Base-by-base conservation (phyloP, 495 filamentous ascomycete genomes). In the Neurospora sp. region DNA sequence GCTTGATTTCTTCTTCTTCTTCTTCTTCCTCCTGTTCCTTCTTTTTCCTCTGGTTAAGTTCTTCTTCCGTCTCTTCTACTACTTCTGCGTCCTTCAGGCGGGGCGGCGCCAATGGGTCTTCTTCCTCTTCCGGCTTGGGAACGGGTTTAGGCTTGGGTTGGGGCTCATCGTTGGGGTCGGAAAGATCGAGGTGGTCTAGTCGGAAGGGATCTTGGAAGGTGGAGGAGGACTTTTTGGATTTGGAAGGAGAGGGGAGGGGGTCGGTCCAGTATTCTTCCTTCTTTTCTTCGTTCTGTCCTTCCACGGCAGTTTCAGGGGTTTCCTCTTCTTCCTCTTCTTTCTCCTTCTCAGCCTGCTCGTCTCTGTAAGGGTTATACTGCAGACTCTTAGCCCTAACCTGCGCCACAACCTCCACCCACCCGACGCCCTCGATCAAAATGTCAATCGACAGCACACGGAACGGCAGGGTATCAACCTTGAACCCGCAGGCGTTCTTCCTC, bases 321-420 rank as follows among this genome's bases (percentile, higher is more conserved):
- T 5, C 10, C 45, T 53, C 45, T 10, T 53, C 45, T 22, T 53
- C 4, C 5, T 12, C 4, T 10, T 35, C 53, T 16, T 18, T 12
- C 31, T 18, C 14, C 53, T 65, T 35, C 22, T 65, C 53, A 37
- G 53, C 2, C 53, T 65, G 53, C 6, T 65, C 14, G 1, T 65
- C 53, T 16, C 6, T 31, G 4, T 8, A 8, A 1, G 53, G 53
- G 2, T 65, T 42, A 2, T 45, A 27, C 27, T 72, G 79, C 69
- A 87, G 73, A 37, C 81, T 76, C 76, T 75, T 88, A 35, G 86
- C 87, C 31, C 94, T 89, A 9, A 96, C 87, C 81, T 98, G 94
- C 16, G 90, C 89, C 7, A 88, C 90, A 22, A 99, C 80, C 79
- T 99, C 96, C 9, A 99, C 86, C 95, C 96, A 99, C 3, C 96